Evolutionary conservation across 1,284 basidiomycete species (phyloP), one percentile per base, ranked within the genome.

Genomic region (Ganoderma resinaceum): DNA sequence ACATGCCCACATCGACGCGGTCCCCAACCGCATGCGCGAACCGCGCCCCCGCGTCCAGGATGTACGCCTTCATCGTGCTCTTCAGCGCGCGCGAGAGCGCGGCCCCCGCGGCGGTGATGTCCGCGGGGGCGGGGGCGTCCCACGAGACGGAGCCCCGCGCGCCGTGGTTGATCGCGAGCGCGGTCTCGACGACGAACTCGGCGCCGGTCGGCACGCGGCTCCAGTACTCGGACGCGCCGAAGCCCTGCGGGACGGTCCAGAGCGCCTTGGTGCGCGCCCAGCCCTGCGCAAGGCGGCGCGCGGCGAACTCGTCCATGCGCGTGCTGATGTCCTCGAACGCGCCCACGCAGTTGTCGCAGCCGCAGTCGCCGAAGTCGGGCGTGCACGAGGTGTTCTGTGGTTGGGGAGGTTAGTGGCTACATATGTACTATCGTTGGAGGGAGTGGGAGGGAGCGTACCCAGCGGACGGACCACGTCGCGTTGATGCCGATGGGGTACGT

Each of bases 191-290:
- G 11, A 91, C 81, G 76, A 87, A 92, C 74, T 94, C 92, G 67
- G 85, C 81, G 2, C 91, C 91, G 1, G 89, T 92, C 0, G 92
- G 92, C 35, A 78, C 79, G 4, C 88, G 82, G 73, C 83, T 77
- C 92, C 92, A 93, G 73, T 91, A 92, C 20, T 90, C 91, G 68
- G 26, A 12, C 20, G 23, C 43, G 52, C 91, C 91, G 76, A 94
- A 94, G 0, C 85, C 92, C 77, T 94, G 92, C 0, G 92, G 91
- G 0, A 93, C 92, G 1, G 88, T 87, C 92, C 92, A 94, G 2
- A 93, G 83, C 0, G 87, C 83, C 75, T 90, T 88, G 3, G 83
- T 85, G 18, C 86, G 80, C 62, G 88, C 88, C 87, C 90, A 89
- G 5, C 91, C 91, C 57, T 89, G 83, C 59, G 83, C 82, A 71